Evolutionary conservation across 768 basidiomycete genomes (phyloP).

Genomic region (Boletus vinaceobasis): DNA sequence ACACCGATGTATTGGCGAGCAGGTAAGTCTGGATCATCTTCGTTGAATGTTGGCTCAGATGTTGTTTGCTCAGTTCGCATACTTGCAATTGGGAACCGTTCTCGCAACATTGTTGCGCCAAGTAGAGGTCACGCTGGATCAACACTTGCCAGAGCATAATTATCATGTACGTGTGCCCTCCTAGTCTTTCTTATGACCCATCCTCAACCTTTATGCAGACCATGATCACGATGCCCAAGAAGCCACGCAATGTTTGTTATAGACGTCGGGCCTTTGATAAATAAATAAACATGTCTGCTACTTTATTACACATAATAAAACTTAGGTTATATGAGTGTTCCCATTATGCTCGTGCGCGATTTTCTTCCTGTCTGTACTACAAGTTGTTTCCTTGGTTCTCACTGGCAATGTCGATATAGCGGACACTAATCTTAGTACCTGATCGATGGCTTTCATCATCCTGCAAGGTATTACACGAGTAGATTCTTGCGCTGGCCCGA

Average conservation of each 20-base stretch:
- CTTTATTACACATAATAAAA: slow-evolving; percentile 3
- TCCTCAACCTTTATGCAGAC: slow-evolving; percentile 49
- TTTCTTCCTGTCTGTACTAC: too few relatives aligned
- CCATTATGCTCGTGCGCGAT: too few relatives aligned
- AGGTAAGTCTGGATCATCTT: slow-evolving; percentile 39
- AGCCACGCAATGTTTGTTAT: slow-evolving; percentile 61
- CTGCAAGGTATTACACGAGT: too few relatives aligned
- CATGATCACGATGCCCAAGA: slow-evolving; percentile 88
- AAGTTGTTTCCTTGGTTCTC: too few relatives aligned
- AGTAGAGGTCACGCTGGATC: slow-evolving; percentile 66
- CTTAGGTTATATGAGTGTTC: too few relatives aligned
- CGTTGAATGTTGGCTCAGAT: slow-evolving; percentile 2
- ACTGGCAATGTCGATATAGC: too few relatives aligned
- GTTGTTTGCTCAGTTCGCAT: slow-evolving; percentile 66
- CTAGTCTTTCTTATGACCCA: neutral
- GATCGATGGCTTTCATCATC: too few relatives aligned
- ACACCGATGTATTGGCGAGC: slow-evolving; percentile 93
- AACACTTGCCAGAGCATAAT: slow-evolving; percentile 72
- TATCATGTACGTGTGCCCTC: slow-evolving; percentile 71
- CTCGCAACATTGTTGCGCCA: slow-evolving; percentile 74
- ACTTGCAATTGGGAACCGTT: slow-evolving; percentile 86
- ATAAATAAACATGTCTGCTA: slow-evolving; percentile 4
- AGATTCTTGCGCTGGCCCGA: too few relatives aligned
- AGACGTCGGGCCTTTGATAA: slow-evolving; percentile 60
- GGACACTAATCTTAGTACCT: too few relatives aligned